Evolutionary conservation across 2,329 filamentous ascomycete species (phyloP), one percentile per base, ranked within the genome.

Genomic region (Penicillium thymicola): DNA sequence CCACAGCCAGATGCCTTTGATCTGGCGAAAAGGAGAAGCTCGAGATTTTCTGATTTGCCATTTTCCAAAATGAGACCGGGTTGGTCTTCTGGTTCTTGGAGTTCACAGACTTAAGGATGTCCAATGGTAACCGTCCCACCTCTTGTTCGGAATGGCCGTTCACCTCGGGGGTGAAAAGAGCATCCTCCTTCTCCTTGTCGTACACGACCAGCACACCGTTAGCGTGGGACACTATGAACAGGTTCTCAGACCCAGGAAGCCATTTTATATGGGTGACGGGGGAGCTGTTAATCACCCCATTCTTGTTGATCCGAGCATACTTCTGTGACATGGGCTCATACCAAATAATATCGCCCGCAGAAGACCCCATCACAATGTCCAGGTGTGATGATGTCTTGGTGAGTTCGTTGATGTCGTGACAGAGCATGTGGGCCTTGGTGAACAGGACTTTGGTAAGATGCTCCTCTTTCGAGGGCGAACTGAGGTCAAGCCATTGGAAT

Each of bases 261-360:
- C 94, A 99, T 69, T 85, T 85, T 62, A 99, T 95, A 59, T 93
- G 86, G 0, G 89, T 89, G 2, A 97, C 88, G 0, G 93, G 87
- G 1, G 90, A 91, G 49, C 84, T 82, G 67, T 96, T 96, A 73
- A 97, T 95, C 54, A 89, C 84, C 25, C 93, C 93, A 72, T 97
- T 97, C 77, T 99, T 99, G 72, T 99, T 99, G 67, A 99, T 82
- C 21, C 94, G 87, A 3, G 91, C 90, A 74, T 99, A 99, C 71
- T 95, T 92, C 68, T 97, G 93, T 38, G 92, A 93, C 68, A 97
- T 90, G 11, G 94, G 92, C 75, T 99, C 94, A 80, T 94, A 97
- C 94, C 94, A 99, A 60, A 99, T 93, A 46, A 99, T 92, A 73
- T 99, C 94, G 38, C 92, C 92, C 0, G 92, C 95, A 7, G 93